Conservation (phyloP, 352 stramenopile species). For the Phytophthora fragariae region DNA sequence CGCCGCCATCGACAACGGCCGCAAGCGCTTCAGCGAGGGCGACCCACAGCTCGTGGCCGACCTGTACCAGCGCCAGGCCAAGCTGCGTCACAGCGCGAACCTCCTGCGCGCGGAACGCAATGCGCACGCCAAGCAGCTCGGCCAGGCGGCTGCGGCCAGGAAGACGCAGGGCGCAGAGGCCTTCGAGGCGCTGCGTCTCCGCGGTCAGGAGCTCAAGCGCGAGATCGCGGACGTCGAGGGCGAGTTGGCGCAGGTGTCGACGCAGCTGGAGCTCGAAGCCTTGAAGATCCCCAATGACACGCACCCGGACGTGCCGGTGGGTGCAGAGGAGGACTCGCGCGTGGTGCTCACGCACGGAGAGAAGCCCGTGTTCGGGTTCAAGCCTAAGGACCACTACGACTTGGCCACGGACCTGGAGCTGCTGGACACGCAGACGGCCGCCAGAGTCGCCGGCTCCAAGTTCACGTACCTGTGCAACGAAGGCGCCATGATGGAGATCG, state of each 20-base stretch:
- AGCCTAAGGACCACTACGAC: constrained; percentile 76
- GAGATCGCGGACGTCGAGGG: constrained; percentile 57
- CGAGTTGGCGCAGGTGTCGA: constrained; percentile 51
- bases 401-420: constrained; percentile 72
- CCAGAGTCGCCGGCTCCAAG: constrained; percentile 80
- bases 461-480: constrained; percentile 91
- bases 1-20: constrained; percentile 59
- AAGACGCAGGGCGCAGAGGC: constrained; percentile 46
- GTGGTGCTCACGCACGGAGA: constrained; percentile 60
- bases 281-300: constrained; percentile 84
- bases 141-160: constrained; percentile 40
- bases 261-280: constrained; percentile 68
- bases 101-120: constrained; percentile 74
- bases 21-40: constrained; percentile 72
- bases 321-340: constrained; percentile 62
- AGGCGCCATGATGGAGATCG: constrained; percentile 89
- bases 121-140: constrained; percentile 66
- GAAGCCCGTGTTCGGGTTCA: constrained; percentile 69
- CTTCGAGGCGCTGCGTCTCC: constrained; percentile 52
- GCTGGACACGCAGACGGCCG: constrained; percentile 74
- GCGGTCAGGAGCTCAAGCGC: constrained; percentile 63
- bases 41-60: constrained; percentile 69
- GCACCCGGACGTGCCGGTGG: constrained; percentile 72
- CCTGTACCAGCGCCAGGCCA: constrained; percentile 69
- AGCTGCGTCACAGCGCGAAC: constrained; percentile 65